A percentile compares a stretch with the other conserved stretches of the same genome.
phyloP scores from a whole-genome alignment of 495 filamentous ascomycete genomes.

The Aspergillus sparsus region DNA sequence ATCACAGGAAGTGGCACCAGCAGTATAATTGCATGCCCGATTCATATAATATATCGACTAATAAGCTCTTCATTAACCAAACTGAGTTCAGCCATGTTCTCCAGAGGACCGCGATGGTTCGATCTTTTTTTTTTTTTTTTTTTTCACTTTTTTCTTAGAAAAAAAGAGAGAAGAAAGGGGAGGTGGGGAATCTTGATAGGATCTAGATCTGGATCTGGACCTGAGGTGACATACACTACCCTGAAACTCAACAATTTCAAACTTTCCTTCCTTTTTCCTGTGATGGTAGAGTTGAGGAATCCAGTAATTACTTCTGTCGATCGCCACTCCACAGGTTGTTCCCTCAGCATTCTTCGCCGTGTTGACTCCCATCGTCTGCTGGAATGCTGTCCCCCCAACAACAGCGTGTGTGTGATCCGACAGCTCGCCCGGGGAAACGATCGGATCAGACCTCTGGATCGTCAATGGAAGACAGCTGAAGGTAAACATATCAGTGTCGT shows the following conservation, averaged over 20 bases:
- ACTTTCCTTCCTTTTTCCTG: slow-evolving; percentile 55
- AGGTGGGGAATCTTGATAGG: too few species aligned
- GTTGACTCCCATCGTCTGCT: slow-evolving; percentile 58
- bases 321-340: slow-evolving; percentile 63
- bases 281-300: slow-evolving; percentile 68
- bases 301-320: slow-evolving; percentile 79
- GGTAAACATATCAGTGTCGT: slow-evolving; percentile 22
- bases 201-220: too few species aligned
- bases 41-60: slow-evolving; percentile 30
- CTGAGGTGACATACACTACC: slow-evolving; percentile 13
- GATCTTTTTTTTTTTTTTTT: too few species aligned
- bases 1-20: slow-evolving; percentile 16
- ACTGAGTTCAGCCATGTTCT: too few species aligned
- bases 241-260: slow-evolving; percentile 36
- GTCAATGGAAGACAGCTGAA: slow-evolving; percentile 28
- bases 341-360: slow-evolving; percentile 61
- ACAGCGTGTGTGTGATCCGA: slow-evolving; percentile 70
- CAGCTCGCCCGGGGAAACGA: slow-evolving; percentile 58
- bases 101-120: background rate
- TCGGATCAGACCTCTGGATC: slow-evolving; percentile 57
- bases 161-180: too few species aligned
- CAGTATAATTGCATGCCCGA: slow-evolving; percentile 29
- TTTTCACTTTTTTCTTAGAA: too few species aligned
- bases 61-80: slow-evolving; percentile 8
- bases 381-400: slow-evolving; percentile 73